Conservation (phyloP, 495 filamentous ascomycete genomes). For the Beverwykella pulmonaria region DNA sequence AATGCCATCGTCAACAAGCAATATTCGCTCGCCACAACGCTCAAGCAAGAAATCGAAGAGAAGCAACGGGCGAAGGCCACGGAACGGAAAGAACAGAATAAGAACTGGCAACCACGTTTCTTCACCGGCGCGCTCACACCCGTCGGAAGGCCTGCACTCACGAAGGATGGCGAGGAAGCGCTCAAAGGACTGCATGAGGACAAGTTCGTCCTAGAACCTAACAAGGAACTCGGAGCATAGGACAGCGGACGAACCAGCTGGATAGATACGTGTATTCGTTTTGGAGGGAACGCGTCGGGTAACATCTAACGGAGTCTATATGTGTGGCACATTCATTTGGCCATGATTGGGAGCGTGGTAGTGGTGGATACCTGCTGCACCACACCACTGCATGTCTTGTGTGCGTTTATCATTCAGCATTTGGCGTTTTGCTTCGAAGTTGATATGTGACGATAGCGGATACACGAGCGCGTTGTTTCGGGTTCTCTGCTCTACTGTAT, state of each 20-base stretch:
- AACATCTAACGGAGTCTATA: no score
- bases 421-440: no score
- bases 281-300: background rate
- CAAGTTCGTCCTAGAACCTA: slow-evolving; percentile 29
- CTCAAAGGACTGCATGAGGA: slow-evolving; percentile 66
- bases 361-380: no score
- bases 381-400: no score
- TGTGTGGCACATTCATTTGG: no score
- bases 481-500: no score
- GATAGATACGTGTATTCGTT: background rate
- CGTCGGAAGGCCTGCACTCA: slow-evolving; percentile 76
- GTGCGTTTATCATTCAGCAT: no score
- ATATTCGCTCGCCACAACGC: slow-evolving; percentile 76
- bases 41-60: slow-evolving; percentile 92
- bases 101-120: slow-evolving; percentile 84
- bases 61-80: slow-evolving; percentile 80
- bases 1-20: slow-evolving; percentile 83
- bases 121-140: slow-evolving; percentile 76
- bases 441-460: no score
- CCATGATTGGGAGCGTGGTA: no score
- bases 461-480: no score
- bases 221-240: slow-evolving; percentile 36
- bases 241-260: no score
- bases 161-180: slow-evolving; percentile 70
- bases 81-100: slow-evolving; percentile 66